Evolutionary conservation across 441 rosid species (phyloP).

Genomic region (Metrosideros polymorpha): DNA sequence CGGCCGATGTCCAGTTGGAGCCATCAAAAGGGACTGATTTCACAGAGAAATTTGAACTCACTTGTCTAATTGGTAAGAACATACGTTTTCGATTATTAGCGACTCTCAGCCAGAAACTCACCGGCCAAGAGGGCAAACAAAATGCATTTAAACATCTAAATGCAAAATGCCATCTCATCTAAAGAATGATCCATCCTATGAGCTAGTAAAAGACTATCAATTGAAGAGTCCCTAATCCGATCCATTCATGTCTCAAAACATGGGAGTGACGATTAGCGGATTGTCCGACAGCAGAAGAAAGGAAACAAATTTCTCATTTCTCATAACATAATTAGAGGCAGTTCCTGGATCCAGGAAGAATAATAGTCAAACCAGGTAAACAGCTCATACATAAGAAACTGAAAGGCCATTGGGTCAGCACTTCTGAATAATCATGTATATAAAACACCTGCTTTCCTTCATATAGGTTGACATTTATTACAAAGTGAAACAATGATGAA

Average conservation of each 20-base stretch:
- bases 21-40: not conserved
- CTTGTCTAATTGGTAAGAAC: not conserved
- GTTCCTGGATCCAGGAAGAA: not conserved
- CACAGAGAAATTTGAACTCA: not conserved
- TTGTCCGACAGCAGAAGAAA: not conserved
- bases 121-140: not conserved
- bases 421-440: not conserved
- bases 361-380: not conserved
- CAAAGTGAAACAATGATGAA: not conserved
- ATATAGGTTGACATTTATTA: not conserved
- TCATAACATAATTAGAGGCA: not conserved
- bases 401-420: not conserved
- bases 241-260: not conserved
- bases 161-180: not conserved
- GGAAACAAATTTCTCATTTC: not conserved
- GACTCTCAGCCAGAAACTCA: no score
- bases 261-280: not conserved
- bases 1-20: rapidly evolving
- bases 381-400: not conserved
- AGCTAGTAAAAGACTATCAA: not conserved
- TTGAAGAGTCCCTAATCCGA: not conserved
- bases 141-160: not conserved
- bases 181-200: no score
- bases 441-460: not conserved
- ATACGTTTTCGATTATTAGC: no score